Conservation (phyloP, 2,329 filamentous ascomycete species). For the Stachybotrys echinatus region DNA sequence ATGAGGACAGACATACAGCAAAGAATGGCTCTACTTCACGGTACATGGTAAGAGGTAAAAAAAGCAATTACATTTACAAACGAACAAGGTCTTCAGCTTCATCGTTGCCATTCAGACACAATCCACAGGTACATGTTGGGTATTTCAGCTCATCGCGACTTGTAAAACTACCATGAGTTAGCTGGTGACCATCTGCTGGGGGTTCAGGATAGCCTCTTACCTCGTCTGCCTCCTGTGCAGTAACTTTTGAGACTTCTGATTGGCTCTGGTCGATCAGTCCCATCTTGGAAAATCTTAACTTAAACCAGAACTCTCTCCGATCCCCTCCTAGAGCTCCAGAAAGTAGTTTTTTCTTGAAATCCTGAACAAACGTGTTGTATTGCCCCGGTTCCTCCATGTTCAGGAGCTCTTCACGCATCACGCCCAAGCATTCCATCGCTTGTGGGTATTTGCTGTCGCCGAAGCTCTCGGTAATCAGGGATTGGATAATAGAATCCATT, state of each 20-base stretch:
- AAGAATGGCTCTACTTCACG: too few relatives aligned
- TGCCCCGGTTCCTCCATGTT: slow-evolving; percentile 68
- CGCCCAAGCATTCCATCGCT: slow-evolving; percentile 69
- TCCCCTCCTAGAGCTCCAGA: slow-evolving; percentile 69
- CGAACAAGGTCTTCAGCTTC: too few relatives aligned
- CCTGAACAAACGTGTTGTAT: slow-evolving; percentile 70
- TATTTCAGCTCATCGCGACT: slow-evolving; percentile 18
- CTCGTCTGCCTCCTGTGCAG: slow-evolving; percentile 65
- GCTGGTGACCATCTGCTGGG: slow-evolving; percentile 5
- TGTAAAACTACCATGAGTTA: slow-evolving; percentile 30
- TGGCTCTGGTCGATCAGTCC: slow-evolving; percentile 66
- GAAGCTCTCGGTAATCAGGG: slow-evolving; percentile 65
- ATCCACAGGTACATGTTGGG: neutral
- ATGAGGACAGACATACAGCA: too few relatives aligned
- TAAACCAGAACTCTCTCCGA: slow-evolving; percentile 77
- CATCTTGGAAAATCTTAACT: slow-evolving; percentile 59
- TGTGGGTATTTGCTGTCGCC: slow-evolving; percentile 70
- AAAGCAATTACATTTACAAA: too few relatives aligned
- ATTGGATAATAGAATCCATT: slow-evolving; percentile 66
- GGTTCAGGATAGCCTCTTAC: slow-evolving; percentile 25
- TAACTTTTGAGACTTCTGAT: slow-evolving; percentile 60
- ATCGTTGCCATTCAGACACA: too few relatives aligned
- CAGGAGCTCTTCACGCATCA: slow-evolving; percentile 72
- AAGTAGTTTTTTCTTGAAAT: slow-evolving; percentile 68
- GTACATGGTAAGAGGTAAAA: too few relatives aligned